phyloP scores from a whole-genome alignment of 2,329 filamentous ascomycete genomes.

The Tolypocladium cylindrosporum region DNA sequence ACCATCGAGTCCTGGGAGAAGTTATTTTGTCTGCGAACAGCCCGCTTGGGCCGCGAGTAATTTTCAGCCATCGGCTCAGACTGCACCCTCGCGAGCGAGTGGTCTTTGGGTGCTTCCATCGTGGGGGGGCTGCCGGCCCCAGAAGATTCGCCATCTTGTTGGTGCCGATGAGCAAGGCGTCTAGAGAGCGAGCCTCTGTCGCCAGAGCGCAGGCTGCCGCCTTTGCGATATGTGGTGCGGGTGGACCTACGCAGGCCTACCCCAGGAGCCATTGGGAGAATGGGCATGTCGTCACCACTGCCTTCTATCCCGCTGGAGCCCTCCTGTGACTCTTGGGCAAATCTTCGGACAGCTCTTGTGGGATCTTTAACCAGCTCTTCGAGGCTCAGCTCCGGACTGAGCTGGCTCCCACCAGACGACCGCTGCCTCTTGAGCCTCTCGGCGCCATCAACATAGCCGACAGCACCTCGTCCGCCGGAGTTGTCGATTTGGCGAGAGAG shows the following conservation, averaged over 20 bases:
- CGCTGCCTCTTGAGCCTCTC: constrained; percentile 67
- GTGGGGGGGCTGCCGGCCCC: constrained; percentile 20
- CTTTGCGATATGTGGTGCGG: constrained; percentile 76
- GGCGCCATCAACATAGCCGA: constrained; percentile 73
- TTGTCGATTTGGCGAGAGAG: constrained; percentile 84
- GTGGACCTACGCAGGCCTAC: constrained; percentile 82
- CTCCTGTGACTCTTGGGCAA: constrained; percentile 47
- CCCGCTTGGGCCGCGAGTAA: constrained; percentile 47
- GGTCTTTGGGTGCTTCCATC: constrained; percentile 36
- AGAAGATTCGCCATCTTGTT: constrained; percentile 41
- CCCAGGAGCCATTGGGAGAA: constrained; percentile 68
- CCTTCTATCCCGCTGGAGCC: constrained; percentile 31
- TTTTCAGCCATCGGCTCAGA: constrained; percentile 59
- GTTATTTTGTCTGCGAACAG: constrained; percentile 33
- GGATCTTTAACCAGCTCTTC: constrained; percentile 80
- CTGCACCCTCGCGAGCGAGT: constrained; percentile 51
- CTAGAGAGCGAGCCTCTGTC: constrained; percentile 68
- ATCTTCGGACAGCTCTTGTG: constrained; percentile 56
- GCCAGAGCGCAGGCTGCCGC: constrained; percentile 73
- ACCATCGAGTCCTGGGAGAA: constrained; percentile 39
- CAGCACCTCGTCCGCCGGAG: constrained; percentile 43
- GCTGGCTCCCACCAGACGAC: constrained; percentile 43
- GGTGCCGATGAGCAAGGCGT: constrained; percentile 50
- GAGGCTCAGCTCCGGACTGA: constrained; percentile 55
- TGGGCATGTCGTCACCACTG: constrained; percentile 66